Percentiles rank a stretch among this genome's conserved stretches.
Evolutionary conservation across 345 rosid species (phyloP).

Genomic region (Toxicodendron radicans): DNA sequence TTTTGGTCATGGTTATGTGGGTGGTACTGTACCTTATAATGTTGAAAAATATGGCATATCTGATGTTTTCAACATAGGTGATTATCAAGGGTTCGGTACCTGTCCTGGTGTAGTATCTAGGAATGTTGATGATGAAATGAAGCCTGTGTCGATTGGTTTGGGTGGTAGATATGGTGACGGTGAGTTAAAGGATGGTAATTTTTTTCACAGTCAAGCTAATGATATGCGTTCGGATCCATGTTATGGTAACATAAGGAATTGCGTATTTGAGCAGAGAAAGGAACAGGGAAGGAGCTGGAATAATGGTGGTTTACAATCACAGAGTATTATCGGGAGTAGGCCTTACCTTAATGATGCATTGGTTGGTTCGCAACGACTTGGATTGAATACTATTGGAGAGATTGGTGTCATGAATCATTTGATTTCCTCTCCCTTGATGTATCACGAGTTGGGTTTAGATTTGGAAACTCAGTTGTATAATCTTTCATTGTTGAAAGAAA

Average conservation of each 20-base stretch:
- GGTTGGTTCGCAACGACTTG: constrained; percentile 20
- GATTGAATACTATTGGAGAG: constrained; percentile 26
- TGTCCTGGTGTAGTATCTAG: constrained; percentile 21
- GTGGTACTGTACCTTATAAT: constrained; percentile 19
- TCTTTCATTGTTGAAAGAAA: constrained; percentile 27
- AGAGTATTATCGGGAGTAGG: constrained; percentile 15
- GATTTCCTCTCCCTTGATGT: constrained; percentile 20
- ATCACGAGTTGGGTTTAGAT: constrained; percentile 20
- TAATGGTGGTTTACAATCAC: constrained; percentile 12
- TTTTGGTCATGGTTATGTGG: constrained; percentile 26
- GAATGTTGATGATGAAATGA: constrained; percentile 25
- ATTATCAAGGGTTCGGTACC: constrained; percentile 28
- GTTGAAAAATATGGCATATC: constrained; percentile 25
- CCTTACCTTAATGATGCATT: constrained; percentile 23
- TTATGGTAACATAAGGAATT: constrained; percentile 29
- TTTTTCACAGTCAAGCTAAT: constrained; percentile 23
- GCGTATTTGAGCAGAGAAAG: constrained; percentile 32
- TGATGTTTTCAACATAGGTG: constrained; percentile 29
- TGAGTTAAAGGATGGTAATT: constrained; percentile 33
- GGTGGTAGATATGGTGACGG: constrained; percentile 28
- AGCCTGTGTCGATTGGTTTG: constrained; percentile 30
- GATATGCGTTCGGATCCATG: constrained; percentile 18
- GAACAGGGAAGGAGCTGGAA: constrained; percentile 24
- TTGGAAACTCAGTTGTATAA: constrained; percentile 13
- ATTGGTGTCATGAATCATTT: constrained; percentile 17